Evolutionary conservation across 2,329 filamentous ascomycete species (phyloP).

Genomic region (Scortechinia acanthostroma): DNA sequence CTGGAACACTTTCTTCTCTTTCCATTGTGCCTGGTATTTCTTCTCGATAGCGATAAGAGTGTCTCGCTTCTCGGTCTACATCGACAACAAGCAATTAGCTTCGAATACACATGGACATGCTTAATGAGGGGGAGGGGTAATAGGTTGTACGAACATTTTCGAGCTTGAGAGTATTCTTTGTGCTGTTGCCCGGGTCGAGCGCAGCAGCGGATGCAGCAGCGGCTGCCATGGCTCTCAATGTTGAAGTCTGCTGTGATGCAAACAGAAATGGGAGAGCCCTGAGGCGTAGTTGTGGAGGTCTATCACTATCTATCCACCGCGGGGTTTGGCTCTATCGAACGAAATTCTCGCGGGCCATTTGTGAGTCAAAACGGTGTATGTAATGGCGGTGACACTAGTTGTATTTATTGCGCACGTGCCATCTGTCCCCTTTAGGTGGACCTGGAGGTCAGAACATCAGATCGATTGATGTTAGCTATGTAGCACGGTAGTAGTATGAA

Average conservation of each 20-base stretch:
- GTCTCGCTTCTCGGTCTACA: slow-evolving; percentile 83
- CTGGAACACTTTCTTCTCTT: slow-evolving; percentile 72
- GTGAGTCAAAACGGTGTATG: no score
- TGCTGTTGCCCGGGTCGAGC: slow-evolving; percentile 2
- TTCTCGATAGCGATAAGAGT: slow-evolving; percentile 77
- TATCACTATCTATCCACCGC: neutral
- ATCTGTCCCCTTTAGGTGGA: no score
- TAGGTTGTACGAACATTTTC: slow-evolving; percentile 1
- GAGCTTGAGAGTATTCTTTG: neutral
- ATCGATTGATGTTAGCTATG: no score
- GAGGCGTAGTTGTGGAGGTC: neutral
- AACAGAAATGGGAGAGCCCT: neutral
- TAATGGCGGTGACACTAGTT: no score
- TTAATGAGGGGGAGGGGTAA: neutral
- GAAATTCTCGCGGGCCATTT: no score
- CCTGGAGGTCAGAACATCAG: no score
- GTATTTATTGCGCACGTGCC: no score
- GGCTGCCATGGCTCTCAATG: slow-evolving; percentile 1
- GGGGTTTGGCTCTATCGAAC: no score
- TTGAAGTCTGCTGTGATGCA: neutral
- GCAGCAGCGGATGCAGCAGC: neutral
- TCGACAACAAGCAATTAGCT: slow-evolving; percentile 1
- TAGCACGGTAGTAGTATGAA: no score
- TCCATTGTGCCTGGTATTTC: slow-evolving; percentile 85
- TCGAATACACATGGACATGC: neutral